Evolutionary conservation across 2,329 filamentous ascomycete species (phyloP), one percentile per base, ranked within the genome.

Genomic region (Ampelomyces quisqualis): DNA sequence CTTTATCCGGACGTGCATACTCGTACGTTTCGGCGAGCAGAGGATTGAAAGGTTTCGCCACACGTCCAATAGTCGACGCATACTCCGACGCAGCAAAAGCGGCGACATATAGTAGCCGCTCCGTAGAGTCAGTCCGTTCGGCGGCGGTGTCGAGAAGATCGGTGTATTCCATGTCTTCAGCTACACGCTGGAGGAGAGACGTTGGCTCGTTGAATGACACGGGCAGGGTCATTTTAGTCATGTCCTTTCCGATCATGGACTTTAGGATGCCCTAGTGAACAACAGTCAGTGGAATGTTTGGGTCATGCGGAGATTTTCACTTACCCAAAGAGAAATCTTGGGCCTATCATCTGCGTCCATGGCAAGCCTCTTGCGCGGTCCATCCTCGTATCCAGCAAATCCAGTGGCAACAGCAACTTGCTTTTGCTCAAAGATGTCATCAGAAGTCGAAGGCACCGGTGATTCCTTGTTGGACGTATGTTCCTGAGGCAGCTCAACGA

Each of bases 241-340:
- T 97, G 64, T 98, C 93, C 68, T 98, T 97, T 50, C 93, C 93
- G 70, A 98, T 95, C 93, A 98, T 97, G 15, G 91, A 97, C 73
- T 97, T 98, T 50, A 98, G 74, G 56, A 98, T 96, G 53, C 86
- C 86, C 90, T 96, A 51, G n/a, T n/a, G n/a, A 1, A 17, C 20
- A 1, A 23, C 8, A 7, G 51, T 71, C 45, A 70, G 64, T 38
- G 2, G 3, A 11, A 18, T 10, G 15, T 18, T 36, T 26, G 38
- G 38, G 38, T 7, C 27, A 11, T 10, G 7, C 2, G n/a, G 24
- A 20, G 11, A 15, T 10, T 13, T 17, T 2, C 13, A 40, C 51
- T 32, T 80, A 95, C 90, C 93, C 93, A 98, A 29, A 98, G 82
- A 20, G 87, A 93, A 47, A 97, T 88, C 74, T 91, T 96, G 0